Percentiles rank a stretch among this genome's conserved stretches.
These are phyloP conservation scores for Marchantia paleacea DNA, from an alignment of 225 moss, liverwort and hornwort species.

Conservation along the genomic window DNA sequence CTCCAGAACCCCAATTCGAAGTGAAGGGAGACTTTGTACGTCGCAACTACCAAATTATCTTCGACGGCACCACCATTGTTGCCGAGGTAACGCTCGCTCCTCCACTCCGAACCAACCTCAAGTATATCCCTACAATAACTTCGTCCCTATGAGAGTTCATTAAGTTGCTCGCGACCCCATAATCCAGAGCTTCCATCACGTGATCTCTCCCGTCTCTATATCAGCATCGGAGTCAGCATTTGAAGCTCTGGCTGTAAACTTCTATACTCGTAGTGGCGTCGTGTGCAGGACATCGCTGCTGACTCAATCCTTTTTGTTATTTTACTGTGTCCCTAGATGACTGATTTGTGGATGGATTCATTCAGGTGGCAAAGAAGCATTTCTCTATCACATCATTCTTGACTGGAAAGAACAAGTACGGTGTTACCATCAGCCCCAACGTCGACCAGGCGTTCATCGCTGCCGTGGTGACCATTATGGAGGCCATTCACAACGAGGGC, in stretches of 20 bases:
- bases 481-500: conserved; percentile 10
- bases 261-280: too few relatives aligned
- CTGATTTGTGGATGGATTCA: not conserved
- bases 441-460: conserved; percentile 36
- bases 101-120: too few relatives aligned
- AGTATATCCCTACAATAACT: too few relatives aligned
- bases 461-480: conserved; percentile 26
- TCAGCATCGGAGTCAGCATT: too few relatives aligned
- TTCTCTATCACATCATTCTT: not conserved
- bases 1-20: not conserved
- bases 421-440: conserved; percentile 27
- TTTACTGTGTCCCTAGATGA: too few relatives aligned
- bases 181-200: too few relatives aligned
- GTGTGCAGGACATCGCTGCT: not conserved
- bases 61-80: conserved; percentile 6
- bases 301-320: not conserved
- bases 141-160: too few relatives aligned
- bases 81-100: conserved; percentile 36
- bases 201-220: too few relatives aligned
- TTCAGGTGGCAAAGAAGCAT: conserved; percentile 6
- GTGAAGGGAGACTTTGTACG: conserved; percentile 33
- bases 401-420: conserved; percentile 23
- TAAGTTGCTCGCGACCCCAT: too few relatives aligned
- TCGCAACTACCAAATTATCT: conserved; percentile 28
- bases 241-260: too few relatives aligned